phyloP scores from a whole-genome alignment of 106 monocot species.

The Acorus gramineus region DNA sequence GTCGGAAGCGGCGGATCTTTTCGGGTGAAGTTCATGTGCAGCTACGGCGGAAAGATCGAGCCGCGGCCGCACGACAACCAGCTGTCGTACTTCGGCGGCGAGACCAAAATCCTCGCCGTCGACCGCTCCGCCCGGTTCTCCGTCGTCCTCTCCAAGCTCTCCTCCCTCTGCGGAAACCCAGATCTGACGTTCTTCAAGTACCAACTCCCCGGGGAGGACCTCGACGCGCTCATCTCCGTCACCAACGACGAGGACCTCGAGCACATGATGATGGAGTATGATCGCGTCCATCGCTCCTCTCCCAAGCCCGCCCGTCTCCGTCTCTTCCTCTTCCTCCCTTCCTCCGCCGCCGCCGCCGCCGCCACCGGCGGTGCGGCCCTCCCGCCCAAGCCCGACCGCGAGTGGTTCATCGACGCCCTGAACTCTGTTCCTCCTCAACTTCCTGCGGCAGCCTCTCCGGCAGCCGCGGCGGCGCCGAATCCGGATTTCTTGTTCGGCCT shows the following conservation, averaged over 20 bases:
- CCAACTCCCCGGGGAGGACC: background rate
- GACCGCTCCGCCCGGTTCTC: background rate
- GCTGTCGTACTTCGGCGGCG: too few species aligned
- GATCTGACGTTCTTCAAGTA: background rate
- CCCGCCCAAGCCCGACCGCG: background rate
- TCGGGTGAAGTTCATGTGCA: too few species aligned
- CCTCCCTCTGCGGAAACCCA: background rate
- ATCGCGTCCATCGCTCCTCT: background rate
- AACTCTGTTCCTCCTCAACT: too few species aligned
- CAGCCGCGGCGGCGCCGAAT: too few species aligned
- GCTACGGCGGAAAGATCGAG: too few species aligned
- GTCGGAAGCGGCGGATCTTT: too few species aligned
- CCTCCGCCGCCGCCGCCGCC: background rate
- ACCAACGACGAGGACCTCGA: background rate
- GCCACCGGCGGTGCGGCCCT: background rate
- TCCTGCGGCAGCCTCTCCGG: too few species aligned
- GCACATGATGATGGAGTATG: background rate
- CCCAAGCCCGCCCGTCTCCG: background rate
- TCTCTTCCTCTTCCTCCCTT: background rate
- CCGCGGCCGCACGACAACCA: too few species aligned
- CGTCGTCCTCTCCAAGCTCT: background rate
- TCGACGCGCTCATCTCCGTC: background rate
- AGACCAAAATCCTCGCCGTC: too few species aligned
- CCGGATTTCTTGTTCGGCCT: slow-evolving; percentile 42
- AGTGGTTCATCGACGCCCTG: background rate